Conservation (phyloP, 2,329 filamentous ascomycete genomes). For the Lojkania enalia region DNA sequence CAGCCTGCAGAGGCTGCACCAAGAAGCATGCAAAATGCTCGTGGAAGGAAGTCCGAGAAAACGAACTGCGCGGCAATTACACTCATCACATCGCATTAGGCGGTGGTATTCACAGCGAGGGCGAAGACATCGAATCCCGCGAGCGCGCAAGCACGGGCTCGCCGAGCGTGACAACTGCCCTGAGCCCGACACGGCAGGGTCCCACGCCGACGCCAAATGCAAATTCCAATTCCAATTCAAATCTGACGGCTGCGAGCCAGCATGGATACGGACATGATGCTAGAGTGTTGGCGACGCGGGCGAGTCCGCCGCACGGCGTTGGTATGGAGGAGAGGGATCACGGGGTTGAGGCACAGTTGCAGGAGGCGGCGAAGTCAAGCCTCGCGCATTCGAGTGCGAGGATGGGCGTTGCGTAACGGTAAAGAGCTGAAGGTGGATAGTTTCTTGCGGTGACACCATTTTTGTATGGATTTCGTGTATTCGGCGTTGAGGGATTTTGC, state of each 20-base stretch:
- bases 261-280: conserved; percentile 19
- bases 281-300: conserved; percentile 19
- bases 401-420: conserved; percentile 17
- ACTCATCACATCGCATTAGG: conserved; percentile 23
- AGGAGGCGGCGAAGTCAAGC: conserved; percentile 39
- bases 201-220: conserved; percentile 22
- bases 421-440: too few relatives aligned
- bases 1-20: conserved; percentile 83
- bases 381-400: conserved; percentile 35
- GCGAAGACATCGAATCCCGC: conserved; percentile 31
- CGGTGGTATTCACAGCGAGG: conserved; percentile 38
- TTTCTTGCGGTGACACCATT: too few relatives aligned
- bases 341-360: conserved; percentile 32
- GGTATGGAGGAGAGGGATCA: conserved; percentile 22
- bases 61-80: conserved; percentile 58
- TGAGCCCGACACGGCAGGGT: conserved; percentile 30
- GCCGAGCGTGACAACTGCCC: conserved; percentile 23
- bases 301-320: conserved; percentile 23
- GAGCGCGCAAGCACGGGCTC: conserved; percentile 36
- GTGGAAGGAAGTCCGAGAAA: conserved; percentile 79
- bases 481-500: too few relatives aligned
- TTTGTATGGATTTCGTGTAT: too few relatives aligned
- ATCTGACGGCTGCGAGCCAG: background rate
- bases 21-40: conserved; percentile 88
- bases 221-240: conserved; percentile 4